A percentile compares a stretch with the other conserved stretches of the same genome.
Evolutionary conservation across 1,284 basidiomycete species (phyloP).

Genomic region (Pyrrhoderma noxium): DNA sequence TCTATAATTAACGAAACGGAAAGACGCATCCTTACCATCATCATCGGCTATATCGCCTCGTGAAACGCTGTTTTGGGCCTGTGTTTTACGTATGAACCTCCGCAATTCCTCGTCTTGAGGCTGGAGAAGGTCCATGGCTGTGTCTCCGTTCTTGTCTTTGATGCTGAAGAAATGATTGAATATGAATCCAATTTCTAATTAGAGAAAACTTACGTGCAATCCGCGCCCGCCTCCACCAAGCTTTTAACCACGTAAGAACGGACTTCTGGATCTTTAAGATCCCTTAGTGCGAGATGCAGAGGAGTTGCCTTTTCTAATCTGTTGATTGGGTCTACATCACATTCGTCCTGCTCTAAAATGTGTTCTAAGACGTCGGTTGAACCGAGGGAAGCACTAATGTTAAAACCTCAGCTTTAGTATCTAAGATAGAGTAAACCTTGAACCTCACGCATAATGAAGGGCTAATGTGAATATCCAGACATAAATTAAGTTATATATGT

Average conservation of each 20-base stretch:
- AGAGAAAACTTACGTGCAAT: slow-evolving; percentile 47
- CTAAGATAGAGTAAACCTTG: slow-evolving; percentile 4
- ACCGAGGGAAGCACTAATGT: slow-evolving; percentile 42
- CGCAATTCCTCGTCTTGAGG: slow-evolving; percentile 39
- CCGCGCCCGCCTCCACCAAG: slow-evolving; percentile 72
- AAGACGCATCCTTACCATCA: slow-evolving; percentile 22
- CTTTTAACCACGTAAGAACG: slow-evolving; percentile 50
- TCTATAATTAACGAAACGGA: neutral
- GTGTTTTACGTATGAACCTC: slow-evolving; percentile 42
- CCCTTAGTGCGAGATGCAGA: slow-evolving; percentile 68
- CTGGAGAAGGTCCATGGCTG: slow-evolving; percentile 51
- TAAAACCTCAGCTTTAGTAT: neutral
- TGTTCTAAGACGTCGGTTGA: slow-evolving; percentile 63
- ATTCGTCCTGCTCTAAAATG: slow-evolving; percentile 66
- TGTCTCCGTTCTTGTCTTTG: slow-evolving; percentile 64
- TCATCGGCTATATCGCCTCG: slow-evolving; percentile 37
- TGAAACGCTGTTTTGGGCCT: slow-evolving; percentile 36
- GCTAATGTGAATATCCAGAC: slow-evolving; percentile 35
- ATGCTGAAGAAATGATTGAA: slow-evolving; percentile 38
- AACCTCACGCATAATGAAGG: slow-evolving; percentile 71
- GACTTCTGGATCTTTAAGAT: slow-evolving; percentile 52
- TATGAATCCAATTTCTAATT: slow-evolving; percentile 1
- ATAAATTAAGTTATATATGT: slow-evolving; percentile 1
- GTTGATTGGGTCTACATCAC: slow-evolving; percentile 82
- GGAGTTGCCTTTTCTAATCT: slow-evolving; percentile 71